These are phyloP conservation scores for Suhomyces terraborum DNA, from an alignment of 1,139 yeast genomes.

Conservation along the genomic window DNA sequence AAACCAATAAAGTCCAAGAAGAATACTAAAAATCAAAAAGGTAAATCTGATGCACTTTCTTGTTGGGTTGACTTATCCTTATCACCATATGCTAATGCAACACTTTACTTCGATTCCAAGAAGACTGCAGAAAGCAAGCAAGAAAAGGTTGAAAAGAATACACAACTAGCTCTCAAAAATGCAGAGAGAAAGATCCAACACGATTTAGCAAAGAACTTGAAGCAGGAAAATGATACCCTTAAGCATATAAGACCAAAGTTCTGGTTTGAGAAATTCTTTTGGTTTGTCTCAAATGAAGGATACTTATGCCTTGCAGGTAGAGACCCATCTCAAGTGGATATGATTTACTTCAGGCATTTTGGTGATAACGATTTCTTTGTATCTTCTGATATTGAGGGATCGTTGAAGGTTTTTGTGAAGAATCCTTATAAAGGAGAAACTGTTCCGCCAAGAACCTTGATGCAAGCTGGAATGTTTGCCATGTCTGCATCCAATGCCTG, in stretches of 20 bases:
- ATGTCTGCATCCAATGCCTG: conserved; percentile 86
- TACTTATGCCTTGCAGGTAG: conserved; percentile 85
- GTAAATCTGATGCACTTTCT: conserved; percentile 32
- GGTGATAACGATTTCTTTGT: conserved; percentile 72
- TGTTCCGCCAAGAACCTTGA: conserved; percentile 80
- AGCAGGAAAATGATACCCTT: conserved; percentile 63
- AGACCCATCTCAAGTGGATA: conserved; percentile 81
- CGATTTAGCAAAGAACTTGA: conserved; percentile 68
- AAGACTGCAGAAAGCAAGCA: conserved; percentile 79
- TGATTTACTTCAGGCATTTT: conserved; percentile 78
- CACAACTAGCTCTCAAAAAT: conserved; percentile 76
- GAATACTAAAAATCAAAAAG: conserved; percentile 15
- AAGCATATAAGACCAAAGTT: conserved; percentile 69
- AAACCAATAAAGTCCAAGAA: conserved; percentile 9
- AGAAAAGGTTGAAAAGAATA: conserved; percentile 75
- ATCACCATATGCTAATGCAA: conserved; percentile 89
- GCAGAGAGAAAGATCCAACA: conserved; percentile 78
- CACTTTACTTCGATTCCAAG: conserved; percentile 79
- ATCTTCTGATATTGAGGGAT: conserved; percentile 72
- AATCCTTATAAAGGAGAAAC: conserved; percentile 64
- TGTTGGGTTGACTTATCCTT: conserved; percentile 68
- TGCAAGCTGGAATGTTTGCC: conserved; percentile 88
- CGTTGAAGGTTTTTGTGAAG: conserved; percentile 76
- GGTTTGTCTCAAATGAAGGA: conserved; percentile 92
- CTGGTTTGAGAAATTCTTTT: conserved; percentile 92